Evolutionary conservation across 805 yeast species (phyloP).

Genomic region (Zygoascus ofunaensis): DNA sequence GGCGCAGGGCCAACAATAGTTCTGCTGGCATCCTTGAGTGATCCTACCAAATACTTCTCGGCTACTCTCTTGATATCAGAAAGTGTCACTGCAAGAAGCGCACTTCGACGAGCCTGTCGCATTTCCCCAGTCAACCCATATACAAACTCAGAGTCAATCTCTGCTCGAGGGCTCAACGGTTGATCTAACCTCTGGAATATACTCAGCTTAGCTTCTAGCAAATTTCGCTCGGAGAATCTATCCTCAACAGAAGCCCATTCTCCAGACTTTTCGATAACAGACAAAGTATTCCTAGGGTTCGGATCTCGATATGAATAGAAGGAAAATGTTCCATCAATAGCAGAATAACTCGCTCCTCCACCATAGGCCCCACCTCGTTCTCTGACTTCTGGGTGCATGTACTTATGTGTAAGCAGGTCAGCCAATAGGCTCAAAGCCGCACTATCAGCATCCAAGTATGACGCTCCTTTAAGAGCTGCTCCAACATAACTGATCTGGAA

Average conservation of each 20-base stretch:
- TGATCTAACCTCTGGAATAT: slow-evolving; percentile 89
- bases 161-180: slow-evolving; percentile 71
- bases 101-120: slow-evolving; percentile 72
- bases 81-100: slow-evolving; percentile 55
- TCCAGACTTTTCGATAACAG: slow-evolving; percentile 47
- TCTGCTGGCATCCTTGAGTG: slow-evolving; percentile 6
- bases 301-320: slow-evolving; percentile 95
- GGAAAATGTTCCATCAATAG: slow-evolving; percentile 68
- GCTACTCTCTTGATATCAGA: slow-evolving; percentile 56
- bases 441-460: slow-evolving; percentile 63
- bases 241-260: slow-evolving; percentile 35
- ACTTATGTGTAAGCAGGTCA: slow-evolving; percentile 69
- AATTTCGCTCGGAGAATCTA: slow-evolving; percentile 53
- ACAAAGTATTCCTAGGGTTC: slow-evolving; percentile 60
- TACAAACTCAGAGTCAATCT: slow-evolving; percentile 59
- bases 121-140: slow-evolving; percentile 67
- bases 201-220: slow-evolving; percentile 83
- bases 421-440: slow-evolving; percentile 79
- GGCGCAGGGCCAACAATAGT: slow-evolving; percentile 14
- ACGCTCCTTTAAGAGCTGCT: slow-evolving; percentile 53
- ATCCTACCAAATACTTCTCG: slow-evolving; percentile 45
- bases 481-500: slow-evolving; percentile 85
- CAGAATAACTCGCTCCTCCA: slow-evolving; percentile 82
- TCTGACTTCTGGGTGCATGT: slow-evolving; percentile 79
- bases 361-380: slow-evolving; percentile 98